phyloP scores from a whole-genome alignment of 1,284 basidiomycete species.

The Testicularia cyperi region DNA sequence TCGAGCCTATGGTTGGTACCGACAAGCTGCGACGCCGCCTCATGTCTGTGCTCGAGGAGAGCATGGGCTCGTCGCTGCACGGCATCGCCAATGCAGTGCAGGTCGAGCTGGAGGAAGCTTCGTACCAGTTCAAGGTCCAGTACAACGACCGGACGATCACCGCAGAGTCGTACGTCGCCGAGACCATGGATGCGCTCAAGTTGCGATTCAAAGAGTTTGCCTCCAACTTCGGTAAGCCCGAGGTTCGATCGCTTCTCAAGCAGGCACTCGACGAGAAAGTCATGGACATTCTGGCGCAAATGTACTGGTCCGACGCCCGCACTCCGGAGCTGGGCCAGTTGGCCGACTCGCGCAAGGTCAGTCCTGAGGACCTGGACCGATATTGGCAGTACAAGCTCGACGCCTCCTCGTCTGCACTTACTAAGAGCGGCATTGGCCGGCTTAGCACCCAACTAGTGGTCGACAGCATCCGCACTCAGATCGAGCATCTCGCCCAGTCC shows the following conservation, averaged over 20 bases:
- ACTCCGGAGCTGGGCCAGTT: conserved; percentile 73
- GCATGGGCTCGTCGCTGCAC: conserved; percentile 92
- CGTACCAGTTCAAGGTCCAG: conserved; percentile 98
- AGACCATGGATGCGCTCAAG: conserved; percentile 91
- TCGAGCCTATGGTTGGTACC: conserved; percentile 73
- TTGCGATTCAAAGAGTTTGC: conserved; percentile 84
- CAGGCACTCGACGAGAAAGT: conserved; percentile 90
- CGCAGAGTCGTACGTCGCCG: conserved; percentile 94
- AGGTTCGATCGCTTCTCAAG: conserved; percentile 85
- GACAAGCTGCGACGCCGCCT: conserved; percentile 81
- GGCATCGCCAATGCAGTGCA: conserved; percentile 95
- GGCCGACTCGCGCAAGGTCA: conserved; percentile 71
- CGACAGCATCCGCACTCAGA: conserved; percentile 82
- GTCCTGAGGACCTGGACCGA: conserved; percentile 73
- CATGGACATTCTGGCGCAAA: conserved; percentile 92
- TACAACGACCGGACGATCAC: conserved; percentile 96
- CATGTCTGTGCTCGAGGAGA: conserved; percentile 95
- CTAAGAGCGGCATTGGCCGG: conserved; percentile 94
- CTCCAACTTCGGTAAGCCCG: conserved; percentile 80
- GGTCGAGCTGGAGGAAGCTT: conserved; percentile 91
- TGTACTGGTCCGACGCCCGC: conserved; percentile 93
- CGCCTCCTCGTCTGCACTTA: conserved; percentile 83
- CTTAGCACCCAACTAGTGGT: conserved; percentile 93
- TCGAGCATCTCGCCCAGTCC: conserved; percentile 76
- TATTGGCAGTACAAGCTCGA: conserved; percentile 97